Conservation (phyloP, 2,329 filamentous ascomycete species). For the Pyrenochaeta sp. region DNA sequence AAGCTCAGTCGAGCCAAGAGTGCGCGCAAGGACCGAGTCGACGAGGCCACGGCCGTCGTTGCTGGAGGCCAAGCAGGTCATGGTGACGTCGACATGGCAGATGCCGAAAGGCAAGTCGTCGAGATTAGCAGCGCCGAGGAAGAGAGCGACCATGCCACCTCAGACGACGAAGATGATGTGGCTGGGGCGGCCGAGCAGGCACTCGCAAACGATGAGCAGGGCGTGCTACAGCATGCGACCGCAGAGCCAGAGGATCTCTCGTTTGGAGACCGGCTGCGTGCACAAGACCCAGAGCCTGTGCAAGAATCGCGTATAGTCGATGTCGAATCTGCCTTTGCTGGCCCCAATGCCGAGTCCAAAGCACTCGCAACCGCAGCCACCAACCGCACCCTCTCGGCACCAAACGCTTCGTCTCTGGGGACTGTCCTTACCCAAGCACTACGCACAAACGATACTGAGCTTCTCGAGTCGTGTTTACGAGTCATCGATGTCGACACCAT, state of each 20-base stretch:
- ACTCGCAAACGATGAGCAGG: conserved; percentile 43
- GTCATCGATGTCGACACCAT: conserved; percentile 79
- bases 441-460: conserved; percentile 85
- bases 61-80: conserved; percentile 58
- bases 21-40: conserved; percentile 60
- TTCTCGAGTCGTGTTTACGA: conserved; percentile 92
- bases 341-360: conserved; percentile 54
- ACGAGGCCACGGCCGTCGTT: conserved; percentile 66
- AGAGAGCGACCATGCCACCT: conserved; percentile 45
- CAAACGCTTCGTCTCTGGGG: conserved; percentile 80
- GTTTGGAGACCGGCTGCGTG: conserved; percentile 85
- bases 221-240: conserved; percentile 44
- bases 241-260: conserved; percentile 67
- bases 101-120: conserved; percentile 50
- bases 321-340: conserved; percentile 67
- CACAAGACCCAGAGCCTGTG: conserved; percentile 57
- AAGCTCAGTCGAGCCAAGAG: conserved; percentile 63
- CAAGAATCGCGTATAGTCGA: conserved; percentile 67
- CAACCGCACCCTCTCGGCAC: conserved; percentile 63
- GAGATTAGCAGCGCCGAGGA: conserved; percentile 60
- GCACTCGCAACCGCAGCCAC: conserved; percentile 54
- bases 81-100: conserved; percentile 51
- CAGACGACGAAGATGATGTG: conserved; percentile 33
- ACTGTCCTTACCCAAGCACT: conserved; percentile 95
- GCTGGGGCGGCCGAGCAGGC: conserved; percentile 32